Evolutionary conservation across 192 early-diverging fungal genomes (phyloP), one percentile per base, ranked within the genome.

Genomic region (Umbelopsis sp.): DNA sequence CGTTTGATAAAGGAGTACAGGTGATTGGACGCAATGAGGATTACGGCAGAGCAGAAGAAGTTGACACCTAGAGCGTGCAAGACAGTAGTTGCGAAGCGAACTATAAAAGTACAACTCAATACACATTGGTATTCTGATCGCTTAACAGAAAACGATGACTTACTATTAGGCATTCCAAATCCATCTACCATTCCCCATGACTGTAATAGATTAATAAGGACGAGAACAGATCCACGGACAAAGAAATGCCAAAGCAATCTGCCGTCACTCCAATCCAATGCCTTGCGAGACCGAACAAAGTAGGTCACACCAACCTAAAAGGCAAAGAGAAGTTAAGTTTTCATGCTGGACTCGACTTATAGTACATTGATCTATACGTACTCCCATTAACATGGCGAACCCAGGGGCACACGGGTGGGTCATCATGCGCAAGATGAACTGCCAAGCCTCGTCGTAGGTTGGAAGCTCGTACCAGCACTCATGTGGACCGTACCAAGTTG

Each of bases 201-300:
- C 24, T 59, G 53, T 2, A 44, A 26, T 32, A 71, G 21, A 38
- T 71, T 56, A 22, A 56, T 31, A 10, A 71, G 3, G 1, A 71
- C 70, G 5, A 71, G 32, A 10, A 71, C 51, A 3, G 43, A 34
- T 2, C 70, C 70, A 38, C 70, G 51, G 8, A 71, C 38, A 25
- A 56, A 36, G 43, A 71, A 71, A 29, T 71, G 70, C 53, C 53
- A 26, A 12, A 71, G 52, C 29, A 71, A n/a, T 43, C 24, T 24
- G 8, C 51, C 17, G 41, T 71, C 70, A 31, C 41, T 56, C 70
- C 70, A 71, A 21, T 54, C 49, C 20, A 71, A 26, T 12, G 51
- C 51, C 41, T 71, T 71, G 2, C 70, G 70, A 4, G 70, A 71
- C 20, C 51, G 70, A 22, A 71, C 53, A 59, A 71, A 71, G 43